Conservation (phyloP, 2,329 filamentous ascomycete species). For the Cryoendolithus antarcticus region DNA sequence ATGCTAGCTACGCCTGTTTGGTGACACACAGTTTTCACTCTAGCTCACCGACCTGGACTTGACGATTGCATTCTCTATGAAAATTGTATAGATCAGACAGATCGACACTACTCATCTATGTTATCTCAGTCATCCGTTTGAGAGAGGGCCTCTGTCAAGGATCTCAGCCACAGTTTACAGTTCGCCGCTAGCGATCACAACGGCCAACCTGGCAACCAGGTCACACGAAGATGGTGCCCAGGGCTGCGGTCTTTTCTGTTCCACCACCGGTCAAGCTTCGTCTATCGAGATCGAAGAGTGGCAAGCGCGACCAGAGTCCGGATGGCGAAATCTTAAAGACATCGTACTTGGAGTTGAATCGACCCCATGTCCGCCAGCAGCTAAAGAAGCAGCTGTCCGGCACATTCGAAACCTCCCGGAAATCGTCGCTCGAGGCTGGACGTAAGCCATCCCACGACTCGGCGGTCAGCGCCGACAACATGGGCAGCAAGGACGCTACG, state of each 20-base stretch:
- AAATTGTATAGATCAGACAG: too few relatives aligned
- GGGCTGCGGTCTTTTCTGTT: background rate
- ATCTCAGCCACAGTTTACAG: too few relatives aligned
- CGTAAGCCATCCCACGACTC: conserved; percentile 3
- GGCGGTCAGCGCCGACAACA: conserved; percentile 1
- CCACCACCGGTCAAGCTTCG: conserved; percentile 1
- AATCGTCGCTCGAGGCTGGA: conserved; percentile 3
- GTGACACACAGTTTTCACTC: too few relatives aligned
- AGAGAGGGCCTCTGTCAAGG: too few relatives aligned
- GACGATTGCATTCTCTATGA: too few relatives aligned
- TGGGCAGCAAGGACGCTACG: conserved; percentile 7
- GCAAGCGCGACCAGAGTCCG: conserved; percentile 1
- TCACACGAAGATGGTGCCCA: too few relatives aligned
- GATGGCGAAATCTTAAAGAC: background rate
- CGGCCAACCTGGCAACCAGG: too few relatives aligned
- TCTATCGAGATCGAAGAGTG: conserved; percentile 4
- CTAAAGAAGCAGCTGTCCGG: conserved; percentile 10
- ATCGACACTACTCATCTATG: too few relatives aligned
- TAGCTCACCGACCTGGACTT: too few relatives aligned
- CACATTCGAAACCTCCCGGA: conserved; percentile 8
- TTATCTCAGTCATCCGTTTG: too few relatives aligned
- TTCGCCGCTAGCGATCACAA: too few relatives aligned
- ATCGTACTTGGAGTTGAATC: conserved; percentile 9
- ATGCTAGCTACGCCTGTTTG: too few relatives aligned
- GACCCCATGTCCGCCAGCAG: conserved; percentile 6